Evolutionary conservation across 148 eudicot genomes (phyloP).

Genomic region (Cornus suecica): DNA sequence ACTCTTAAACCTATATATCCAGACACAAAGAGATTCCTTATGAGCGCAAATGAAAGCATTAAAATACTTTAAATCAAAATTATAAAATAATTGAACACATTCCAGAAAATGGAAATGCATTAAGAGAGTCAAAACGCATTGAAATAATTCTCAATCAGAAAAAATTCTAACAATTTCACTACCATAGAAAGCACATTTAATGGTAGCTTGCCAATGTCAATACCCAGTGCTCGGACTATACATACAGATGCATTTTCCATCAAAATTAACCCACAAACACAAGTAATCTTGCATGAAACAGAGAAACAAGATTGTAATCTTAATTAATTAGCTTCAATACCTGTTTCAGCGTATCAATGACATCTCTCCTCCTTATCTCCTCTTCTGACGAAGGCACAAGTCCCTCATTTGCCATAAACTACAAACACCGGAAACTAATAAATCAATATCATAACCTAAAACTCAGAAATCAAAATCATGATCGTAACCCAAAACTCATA

Average conservation of each 20-base stretch:
- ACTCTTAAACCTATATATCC: neutral
- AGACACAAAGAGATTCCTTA: neutral
- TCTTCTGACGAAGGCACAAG: constrained; percentile 50
- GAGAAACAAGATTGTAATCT: too few species aligned
- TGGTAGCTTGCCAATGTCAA: neutral
- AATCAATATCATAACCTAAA: neutral
- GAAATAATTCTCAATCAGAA: neutral
- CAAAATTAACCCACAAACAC: neutral
- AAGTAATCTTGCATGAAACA: neutral
- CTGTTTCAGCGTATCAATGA: constrained; percentile 47
- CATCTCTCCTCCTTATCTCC: constrained; percentile 35
- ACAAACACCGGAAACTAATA: constrained; percentile 6
- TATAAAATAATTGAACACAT: neutral
- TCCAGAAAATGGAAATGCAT: neutral
- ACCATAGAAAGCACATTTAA: too few species aligned
- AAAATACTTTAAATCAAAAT: too few species aligned
- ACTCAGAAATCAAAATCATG: neutral
- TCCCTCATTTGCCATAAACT: constrained; percentile 50
- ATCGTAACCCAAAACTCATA: neutral
- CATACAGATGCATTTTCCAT: neutral
- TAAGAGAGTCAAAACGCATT: too few species aligned
- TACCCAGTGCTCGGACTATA: neutral
- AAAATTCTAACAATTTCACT: neutral
- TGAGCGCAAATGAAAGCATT: neutral
- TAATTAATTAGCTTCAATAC: constrained; percentile 12